phyloP scores from a whole-genome alignment of 176 grass and related monocot species.

The Triticum monococcum region DNA sequence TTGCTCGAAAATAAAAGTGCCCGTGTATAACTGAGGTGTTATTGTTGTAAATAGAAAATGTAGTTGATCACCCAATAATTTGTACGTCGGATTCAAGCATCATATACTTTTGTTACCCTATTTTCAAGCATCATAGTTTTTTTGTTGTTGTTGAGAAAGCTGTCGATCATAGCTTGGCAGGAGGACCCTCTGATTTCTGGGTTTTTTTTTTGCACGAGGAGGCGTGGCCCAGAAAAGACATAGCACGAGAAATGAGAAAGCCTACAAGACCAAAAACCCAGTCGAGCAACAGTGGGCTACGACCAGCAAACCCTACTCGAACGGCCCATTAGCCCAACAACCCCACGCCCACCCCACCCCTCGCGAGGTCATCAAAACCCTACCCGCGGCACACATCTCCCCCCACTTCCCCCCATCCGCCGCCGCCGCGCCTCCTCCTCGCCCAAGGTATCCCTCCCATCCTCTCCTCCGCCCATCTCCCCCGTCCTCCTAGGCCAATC shows the following conservation, averaged over 20 bases:
- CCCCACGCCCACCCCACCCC: neutral
- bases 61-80: too few species aligned
- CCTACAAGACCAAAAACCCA: neutral
- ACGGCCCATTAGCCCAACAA: neutral
- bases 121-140: too few species aligned
- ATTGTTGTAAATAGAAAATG: too few species aligned
- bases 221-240: neutral
- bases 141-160: too few species aligned
- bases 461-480: neutral
- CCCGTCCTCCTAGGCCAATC: neutral
- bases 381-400: neutral
- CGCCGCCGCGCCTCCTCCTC: slow-evolving; percentile 23
- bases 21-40: too few species aligned
- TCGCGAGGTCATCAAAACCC: slow-evolving; percentile 36
- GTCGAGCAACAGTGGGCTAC: neutral
- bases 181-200: too few species aligned
- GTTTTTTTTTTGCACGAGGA: too few species aligned
- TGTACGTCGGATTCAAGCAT: too few species aligned
- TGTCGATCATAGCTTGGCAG: too few species aligned
- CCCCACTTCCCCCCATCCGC: neutral
- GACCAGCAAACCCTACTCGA: too few species aligned
- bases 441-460: slow-evolving; percentile 15
- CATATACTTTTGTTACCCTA: too few species aligned
- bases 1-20: too few species aligned
- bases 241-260: neutral